Evolutionary conservation across 306 rosid species (phyloP), one percentile per base, ranked within the genome.

Genomic region (Castanopsis chinensis): DNA sequence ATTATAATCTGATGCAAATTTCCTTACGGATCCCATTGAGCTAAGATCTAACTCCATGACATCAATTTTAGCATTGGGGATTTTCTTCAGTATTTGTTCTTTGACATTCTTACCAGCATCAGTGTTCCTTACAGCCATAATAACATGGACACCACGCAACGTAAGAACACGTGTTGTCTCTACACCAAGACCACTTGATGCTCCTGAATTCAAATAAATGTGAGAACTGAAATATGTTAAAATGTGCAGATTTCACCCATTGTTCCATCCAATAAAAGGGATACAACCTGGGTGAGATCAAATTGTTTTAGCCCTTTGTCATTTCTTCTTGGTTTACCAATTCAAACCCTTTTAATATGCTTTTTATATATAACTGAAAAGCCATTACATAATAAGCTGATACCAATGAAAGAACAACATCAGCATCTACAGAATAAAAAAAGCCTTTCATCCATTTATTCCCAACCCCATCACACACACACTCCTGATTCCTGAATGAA

Each of bases 61-160:
- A 78, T 89, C 89, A 59, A 93, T 77, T 67, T 83, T 82, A 67
- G 92, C 97, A 0, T 83, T 11, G 72, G 92, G 98, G 71, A 67
- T 85, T 83, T 90, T 85, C 85, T 87, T 69, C 14, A 85, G 64
- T 58, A 90, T 79, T 75, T 77, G 78, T 70, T 85, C 85, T 85
- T 75, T 90, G 54, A 85, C 93, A 27, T 70, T 68, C 80, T 19
- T 80, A 45, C 91, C 94, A 65, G 75, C 78, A 11, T 83, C 85
- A 41, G 83, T 82, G 82, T 87, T 91, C 89, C 98, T 90, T 10
- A 91, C 97, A 4, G 97, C 98, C 98, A 91, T 91, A 73, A 87
- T 83, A 68, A 91, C 93, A 89, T 88, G 92, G 69, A 91, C 97
- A 78, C 94, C 87, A 5, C 90, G 92, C 86, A 86, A 28, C 12